These are phyloP conservation scores for Musa troglodytarum DNA, from an alignment of 176 grass and related monocot species.

Conservation along the genomic window DNA sequence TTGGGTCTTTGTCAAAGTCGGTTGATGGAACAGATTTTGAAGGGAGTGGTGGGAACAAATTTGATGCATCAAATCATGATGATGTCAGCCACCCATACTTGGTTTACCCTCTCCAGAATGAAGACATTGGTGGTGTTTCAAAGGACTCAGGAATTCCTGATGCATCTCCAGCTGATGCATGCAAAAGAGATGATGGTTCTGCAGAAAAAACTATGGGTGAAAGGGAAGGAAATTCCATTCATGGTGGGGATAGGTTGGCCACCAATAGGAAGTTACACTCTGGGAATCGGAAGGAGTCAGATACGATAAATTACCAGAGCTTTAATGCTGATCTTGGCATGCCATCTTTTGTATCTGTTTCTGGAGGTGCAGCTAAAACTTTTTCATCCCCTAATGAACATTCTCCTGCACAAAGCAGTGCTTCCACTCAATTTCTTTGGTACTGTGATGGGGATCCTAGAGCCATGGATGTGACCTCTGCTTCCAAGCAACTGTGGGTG, in stretches of 20 bases:
- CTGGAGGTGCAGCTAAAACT: conserved; percentile 20
- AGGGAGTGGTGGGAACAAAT: conserved; percentile 18
- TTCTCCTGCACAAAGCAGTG: conserved; percentile 21
- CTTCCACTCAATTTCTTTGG: conserved; percentile 31
- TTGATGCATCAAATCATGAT: conserved; percentile 13
- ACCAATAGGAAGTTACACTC: conserved; percentile 23
- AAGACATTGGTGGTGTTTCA: not conserved
- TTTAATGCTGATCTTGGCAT: conserved; percentile 14
- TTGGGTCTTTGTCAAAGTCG: conserved; percentile 60
- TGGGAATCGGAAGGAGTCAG: conserved; percentile 11
- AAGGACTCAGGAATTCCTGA: conserved; percentile 17
- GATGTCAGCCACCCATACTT: not conserved
- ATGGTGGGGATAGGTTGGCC: conserved; percentile 10
- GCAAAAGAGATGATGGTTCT: conserved; percentile 20
- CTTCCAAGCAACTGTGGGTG: conserved; percentile 85
- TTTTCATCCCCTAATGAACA: conserved; percentile 23
- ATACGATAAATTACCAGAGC: conserved; percentile 25
- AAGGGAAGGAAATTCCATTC: conserved; percentile 7
- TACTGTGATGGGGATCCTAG: conserved; percentile 48
- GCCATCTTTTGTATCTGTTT: conserved; percentile 18
- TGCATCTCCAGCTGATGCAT: conserved; percentile 21
- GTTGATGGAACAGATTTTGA: conserved; percentile 35
- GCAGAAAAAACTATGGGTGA: conserved; percentile 18
- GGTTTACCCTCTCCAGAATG: conserved; percentile 5
- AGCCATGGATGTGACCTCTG: conserved; percentile 55